phyloP scores from a whole-genome alignment of 345 rosid genomes.

The Punica granatum region DNA sequence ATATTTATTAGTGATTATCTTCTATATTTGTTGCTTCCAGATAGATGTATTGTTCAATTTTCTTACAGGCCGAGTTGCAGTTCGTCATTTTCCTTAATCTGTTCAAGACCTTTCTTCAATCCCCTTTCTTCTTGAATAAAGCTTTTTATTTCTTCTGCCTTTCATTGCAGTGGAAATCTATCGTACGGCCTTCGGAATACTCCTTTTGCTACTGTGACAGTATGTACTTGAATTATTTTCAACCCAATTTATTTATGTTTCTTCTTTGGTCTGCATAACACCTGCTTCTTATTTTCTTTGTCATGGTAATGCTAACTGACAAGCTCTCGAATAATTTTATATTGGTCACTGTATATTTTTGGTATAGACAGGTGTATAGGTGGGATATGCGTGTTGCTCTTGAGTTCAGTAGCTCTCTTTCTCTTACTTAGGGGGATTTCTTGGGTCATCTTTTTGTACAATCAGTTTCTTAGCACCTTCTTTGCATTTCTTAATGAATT shows the following conservation, averaged over 20 bases:
- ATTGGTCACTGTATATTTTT: too few relatives aligned
- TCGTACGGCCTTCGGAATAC: conserved; percentile 89
- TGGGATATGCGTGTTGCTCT: too few relatives aligned
- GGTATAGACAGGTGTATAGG: too few relatives aligned
- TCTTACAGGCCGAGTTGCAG: not conserved
- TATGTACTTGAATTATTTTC: conserved; percentile 21
- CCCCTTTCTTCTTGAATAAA: conserved; percentile 1
- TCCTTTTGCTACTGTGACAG: conserved; percentile 58
- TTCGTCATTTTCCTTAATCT: not conserved
- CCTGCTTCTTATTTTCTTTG: not conserved
- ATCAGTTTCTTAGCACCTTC: too few relatives aligned
- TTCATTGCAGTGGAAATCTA: conserved; percentile 56
- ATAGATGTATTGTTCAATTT: not conserved
- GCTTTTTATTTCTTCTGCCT: not conserved
- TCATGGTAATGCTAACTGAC: not conserved
- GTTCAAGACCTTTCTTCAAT: not conserved
- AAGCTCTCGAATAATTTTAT: not conserved
- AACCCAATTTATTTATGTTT: not conserved
- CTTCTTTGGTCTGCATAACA: not conserved
- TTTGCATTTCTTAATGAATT: too few relatives aligned
- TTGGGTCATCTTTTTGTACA: too few relatives aligned
- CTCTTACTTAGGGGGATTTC: too few relatives aligned
- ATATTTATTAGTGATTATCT: not conserved
- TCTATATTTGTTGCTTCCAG: not conserved
- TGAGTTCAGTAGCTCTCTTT: too few relatives aligned